A percentile compares a stretch with the other conserved stretches of the same genome.
These are phyloP conservation scores for Grosmannia serpens DNA, from an alignment of 2,329 filamentous ascomycete species.

Conservation along the genomic window DNA sequence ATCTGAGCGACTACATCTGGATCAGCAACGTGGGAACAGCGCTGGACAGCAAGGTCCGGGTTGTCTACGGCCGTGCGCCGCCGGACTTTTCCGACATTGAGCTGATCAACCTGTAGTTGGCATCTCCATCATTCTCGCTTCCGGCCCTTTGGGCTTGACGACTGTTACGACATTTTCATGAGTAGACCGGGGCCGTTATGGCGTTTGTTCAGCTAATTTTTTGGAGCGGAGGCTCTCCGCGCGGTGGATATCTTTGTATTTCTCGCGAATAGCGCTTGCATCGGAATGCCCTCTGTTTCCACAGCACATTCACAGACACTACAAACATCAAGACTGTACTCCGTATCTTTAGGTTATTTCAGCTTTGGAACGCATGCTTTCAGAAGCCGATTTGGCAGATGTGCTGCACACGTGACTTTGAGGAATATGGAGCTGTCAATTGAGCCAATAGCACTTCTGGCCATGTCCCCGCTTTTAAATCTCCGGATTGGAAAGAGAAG, in stretches of 20 bases:
- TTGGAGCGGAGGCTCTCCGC: background rate
- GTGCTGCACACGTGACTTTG: background rate
- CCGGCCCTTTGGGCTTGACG: background rate
- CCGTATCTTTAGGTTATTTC: background rate
- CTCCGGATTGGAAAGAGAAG: conserved; percentile 1
- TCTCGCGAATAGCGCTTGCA: background rate
- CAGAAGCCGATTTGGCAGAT: background rate
- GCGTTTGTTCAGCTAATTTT: background rate
- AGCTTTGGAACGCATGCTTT: background rate
- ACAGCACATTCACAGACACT: too few species aligned
- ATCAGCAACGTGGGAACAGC: conserved; percentile 90
- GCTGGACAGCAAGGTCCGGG: conserved; percentile 69
- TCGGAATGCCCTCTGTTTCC: too few species aligned
- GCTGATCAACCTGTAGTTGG: conserved; percentile 60
- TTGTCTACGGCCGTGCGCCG: conserved; percentile 74
- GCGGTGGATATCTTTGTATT: background rate
- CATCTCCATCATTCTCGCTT: background rate
- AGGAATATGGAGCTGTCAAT: background rate
- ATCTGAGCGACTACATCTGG: conserved; percentile 72
- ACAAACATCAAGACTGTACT: background rate
- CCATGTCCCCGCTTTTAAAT: conserved; percentile 5
- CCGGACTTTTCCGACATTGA: conserved; percentile 86
- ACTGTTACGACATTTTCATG: background rate
- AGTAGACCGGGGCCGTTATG: background rate
- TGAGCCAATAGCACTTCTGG: background rate